Percentiles rank a stretch among this genome's conserved stretches.
These are phyloP conservation scores for Ilyonectria mors-panacis DNA, from an alignment of 2,329 filamentous ascomycete species.

Conservation along the genomic window DNA sequence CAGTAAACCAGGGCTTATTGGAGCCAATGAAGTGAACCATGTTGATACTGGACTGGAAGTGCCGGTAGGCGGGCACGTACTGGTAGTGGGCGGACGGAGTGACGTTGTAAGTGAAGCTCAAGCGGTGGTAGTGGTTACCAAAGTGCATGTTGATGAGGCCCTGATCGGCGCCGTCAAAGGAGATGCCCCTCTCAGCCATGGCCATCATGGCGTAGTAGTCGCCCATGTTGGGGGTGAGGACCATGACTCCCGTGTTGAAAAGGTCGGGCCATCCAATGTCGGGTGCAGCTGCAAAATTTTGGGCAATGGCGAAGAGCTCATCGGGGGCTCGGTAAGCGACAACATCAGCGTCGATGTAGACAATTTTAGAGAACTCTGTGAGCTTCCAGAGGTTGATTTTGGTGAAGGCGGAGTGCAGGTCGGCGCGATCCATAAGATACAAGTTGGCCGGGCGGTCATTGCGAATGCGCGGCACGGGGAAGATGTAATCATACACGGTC, in stretches of 20 bases:
- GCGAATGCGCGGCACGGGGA: constrained; percentile 84
- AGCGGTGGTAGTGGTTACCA: constrained; percentile 83
- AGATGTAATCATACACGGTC: constrained; percentile 89
- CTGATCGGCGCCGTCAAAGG: constrained; percentile 97
- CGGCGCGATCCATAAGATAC: constrained; percentile 90
- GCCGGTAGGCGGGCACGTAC: constrained; percentile 93
- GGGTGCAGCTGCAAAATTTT: constrained; percentile 80
- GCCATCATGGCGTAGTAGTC: constrained; percentile 89
- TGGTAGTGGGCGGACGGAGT: constrained; percentile 98
- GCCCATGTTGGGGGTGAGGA: constrained; percentile 85
- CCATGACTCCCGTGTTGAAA: constrained; percentile 99
- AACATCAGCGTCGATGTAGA: constrained; percentile 95
- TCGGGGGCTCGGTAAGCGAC: constrained; percentile 93
- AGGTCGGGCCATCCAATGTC: constrained; percentile 98
- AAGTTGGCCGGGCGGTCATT: constrained; percentile 87
- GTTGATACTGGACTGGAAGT: constrained; percentile 91
- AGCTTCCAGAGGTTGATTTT: constrained; percentile 97
- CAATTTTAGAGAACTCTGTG: constrained; percentile 89
- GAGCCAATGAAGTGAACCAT: constrained; percentile 95
- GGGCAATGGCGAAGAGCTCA: constrained; percentile 82
- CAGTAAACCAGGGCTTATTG: constrained; percentile 88
- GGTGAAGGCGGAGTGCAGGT: constrained; percentile 93
- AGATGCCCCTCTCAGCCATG: constrained; percentile 88
- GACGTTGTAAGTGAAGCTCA: constrained; percentile 97
- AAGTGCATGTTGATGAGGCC: constrained; percentile 97